phyloP scores from a whole-genome alignment of 1,139 yeast species.

The Scheffersomyces cryptocercus region DNA sequence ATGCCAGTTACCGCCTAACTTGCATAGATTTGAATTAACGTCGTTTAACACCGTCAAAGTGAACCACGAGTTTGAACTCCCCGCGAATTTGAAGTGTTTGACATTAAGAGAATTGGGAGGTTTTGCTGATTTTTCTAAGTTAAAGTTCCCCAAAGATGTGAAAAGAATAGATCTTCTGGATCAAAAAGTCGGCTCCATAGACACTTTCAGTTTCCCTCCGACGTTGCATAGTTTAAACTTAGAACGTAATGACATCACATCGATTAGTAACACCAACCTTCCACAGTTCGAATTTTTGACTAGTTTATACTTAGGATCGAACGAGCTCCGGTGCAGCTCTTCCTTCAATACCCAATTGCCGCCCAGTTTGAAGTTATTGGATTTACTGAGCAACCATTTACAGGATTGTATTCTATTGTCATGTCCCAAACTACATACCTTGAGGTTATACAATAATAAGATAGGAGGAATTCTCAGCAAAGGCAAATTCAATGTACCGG shows the following conservation, averaged over 20 bases:
- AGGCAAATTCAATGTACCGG: slow-evolving; percentile 1
- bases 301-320: neutral
- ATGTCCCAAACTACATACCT: slow-evolving; percentile 1
- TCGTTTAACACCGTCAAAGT: neutral
- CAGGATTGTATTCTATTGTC: neutral
- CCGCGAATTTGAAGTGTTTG: neutral
- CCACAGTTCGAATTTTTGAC: neutral
- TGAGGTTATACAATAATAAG: neutral
- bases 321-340: neutral
- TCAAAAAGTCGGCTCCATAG: neutral
- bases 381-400: slow-evolving; percentile 1
- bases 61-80: neutral
- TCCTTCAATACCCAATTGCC: neutral
- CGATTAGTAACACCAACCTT: neutral
- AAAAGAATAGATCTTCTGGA: neutral
- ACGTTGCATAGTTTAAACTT: neutral
- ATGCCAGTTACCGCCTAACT: neutral
- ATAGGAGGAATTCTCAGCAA: neutral
- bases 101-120: neutral
- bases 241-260: neutral
- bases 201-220: neutral
- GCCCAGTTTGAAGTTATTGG: neutral
- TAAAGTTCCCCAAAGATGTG: neutral
- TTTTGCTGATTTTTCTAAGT: neutral
- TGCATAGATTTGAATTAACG: neutral